A percentile compares a stretch with the other conserved stretches of the same genome.
Evolutionary conservation across 2,329 filamentous ascomycete genomes (phyloP).

Genomic region (Parastagonospora avenae): DNA sequence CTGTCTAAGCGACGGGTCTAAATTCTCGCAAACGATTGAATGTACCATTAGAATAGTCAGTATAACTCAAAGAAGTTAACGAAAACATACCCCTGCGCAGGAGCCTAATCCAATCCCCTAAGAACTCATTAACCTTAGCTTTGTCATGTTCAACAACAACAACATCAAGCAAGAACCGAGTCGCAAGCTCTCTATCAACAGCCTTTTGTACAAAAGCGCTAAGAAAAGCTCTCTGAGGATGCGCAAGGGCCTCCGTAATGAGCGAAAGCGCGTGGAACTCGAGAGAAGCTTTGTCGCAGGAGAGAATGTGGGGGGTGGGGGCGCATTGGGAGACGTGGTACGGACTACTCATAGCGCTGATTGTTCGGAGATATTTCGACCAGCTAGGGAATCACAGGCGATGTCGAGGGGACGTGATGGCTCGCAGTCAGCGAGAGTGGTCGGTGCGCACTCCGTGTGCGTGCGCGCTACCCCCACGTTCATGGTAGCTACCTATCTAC

Average conservation of each 20-base stretch:
- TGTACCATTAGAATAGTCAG: slow-evolving; percentile 9
- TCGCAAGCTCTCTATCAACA: slow-evolving; percentile 14
- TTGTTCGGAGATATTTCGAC: not conserved
- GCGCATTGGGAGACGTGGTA: not conserved
- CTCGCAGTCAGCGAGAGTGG: too few relatives aligned
- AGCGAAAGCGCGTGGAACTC: slow-evolving; percentile 8
- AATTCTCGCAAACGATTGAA: slow-evolving; percentile 10
- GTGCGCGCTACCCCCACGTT: too few relatives aligned
- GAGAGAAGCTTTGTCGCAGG: not conserved
- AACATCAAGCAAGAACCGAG: slow-evolving; percentile 16
- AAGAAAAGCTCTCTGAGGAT: slow-evolving; percentile 16
- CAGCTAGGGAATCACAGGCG: too few relatives aligned
- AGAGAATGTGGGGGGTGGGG: not conserved
- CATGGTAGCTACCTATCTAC: too few relatives aligned
- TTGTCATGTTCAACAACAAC: slow-evolving; percentile 6
- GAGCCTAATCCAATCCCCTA: slow-evolving; percentile 17
- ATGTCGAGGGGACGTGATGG: too few relatives aligned
- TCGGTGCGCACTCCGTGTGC: too few relatives aligned
- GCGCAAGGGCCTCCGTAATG: slow-evolving; percentile 15
- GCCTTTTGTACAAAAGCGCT: slow-evolving; percentile 14
- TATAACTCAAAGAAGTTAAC: not conserved
- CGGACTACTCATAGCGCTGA: slow-evolving; percentile 2
- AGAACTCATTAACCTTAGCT: slow-evolving; percentile 8
- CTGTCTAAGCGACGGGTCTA: slow-evolving; percentile 6
- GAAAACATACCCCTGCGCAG: slow-evolving; percentile 11